These are phyloP conservation scores for Spergularia bocconei DNA, from an alignment of 148 eudicot species.

Conservation along the genomic window DNA sequence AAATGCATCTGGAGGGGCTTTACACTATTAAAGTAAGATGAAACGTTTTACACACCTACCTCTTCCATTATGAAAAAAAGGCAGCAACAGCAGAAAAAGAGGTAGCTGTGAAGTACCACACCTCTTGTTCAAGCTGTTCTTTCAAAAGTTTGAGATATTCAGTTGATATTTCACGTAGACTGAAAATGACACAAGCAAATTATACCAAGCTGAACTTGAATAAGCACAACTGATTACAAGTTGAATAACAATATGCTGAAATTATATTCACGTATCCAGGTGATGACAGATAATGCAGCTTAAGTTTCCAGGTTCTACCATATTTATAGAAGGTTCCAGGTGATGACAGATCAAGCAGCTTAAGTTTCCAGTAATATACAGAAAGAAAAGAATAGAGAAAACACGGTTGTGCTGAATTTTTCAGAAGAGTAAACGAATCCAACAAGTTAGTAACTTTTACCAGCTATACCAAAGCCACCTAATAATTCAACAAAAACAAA, in stretches of 20 bases:
- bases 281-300: neutral
- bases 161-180: conserved; percentile 62
- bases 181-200: conserved; percentile 32
- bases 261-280: neutral
- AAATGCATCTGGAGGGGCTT: neutral
- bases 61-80: neutral
- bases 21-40: neutral
- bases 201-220: neutral
- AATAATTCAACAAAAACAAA: too few species aligned
- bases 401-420: too few species aligned
- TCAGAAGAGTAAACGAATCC: too few species aligned
- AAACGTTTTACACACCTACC: neutral
- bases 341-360: too few species aligned
- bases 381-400: too few species aligned
- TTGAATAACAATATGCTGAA: neutral
- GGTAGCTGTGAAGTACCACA: conserved; percentile 20
- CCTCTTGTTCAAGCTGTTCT: conserved; percentile 89
- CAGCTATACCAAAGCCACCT: too few species aligned
- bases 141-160: conserved; percentile 72
- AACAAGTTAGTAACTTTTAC: too few species aligned
- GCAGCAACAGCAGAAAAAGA: neutral
- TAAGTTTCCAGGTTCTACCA: too few species aligned
- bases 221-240: neutral
- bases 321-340: too few species aligned
- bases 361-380: too few species aligned